Conservation (phyloP, 2,329 filamentous ascomycete species). For the Scedosporium apiospermum region DNA sequence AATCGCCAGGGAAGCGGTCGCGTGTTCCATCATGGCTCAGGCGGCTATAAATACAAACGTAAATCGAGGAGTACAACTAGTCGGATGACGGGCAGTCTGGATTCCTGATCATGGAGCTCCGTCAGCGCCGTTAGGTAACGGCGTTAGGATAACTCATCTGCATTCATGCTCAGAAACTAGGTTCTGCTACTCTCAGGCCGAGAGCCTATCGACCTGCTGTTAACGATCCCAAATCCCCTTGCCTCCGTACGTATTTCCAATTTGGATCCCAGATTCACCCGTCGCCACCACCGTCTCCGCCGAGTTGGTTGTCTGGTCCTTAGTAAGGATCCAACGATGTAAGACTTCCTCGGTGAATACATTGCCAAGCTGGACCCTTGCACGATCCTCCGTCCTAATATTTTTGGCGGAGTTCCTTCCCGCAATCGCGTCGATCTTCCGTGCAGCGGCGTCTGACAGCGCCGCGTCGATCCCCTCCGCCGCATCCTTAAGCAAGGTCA, state of each 20-base stretch:
- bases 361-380: neutral
- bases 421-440: neutral
- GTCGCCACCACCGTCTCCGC: neutral
- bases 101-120: too few relatives aligned
- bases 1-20: too few relatives aligned
- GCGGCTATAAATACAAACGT: too few relatives aligned
- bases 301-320: neutral
- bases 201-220: too few relatives aligned
- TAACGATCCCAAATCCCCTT: neutral
- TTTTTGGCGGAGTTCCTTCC: neutral
- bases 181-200: too few relatives aligned
- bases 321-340: neutral
- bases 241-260: neutral
- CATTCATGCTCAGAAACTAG: too few relatives aligned
- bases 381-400: neutral
- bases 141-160: too few relatives aligned
- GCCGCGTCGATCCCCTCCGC: neutral
- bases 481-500: neutral
- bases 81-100: too few relatives aligned
- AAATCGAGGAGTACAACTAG: too few relatives aligned
- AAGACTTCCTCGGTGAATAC: neutral
- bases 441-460: neutral
- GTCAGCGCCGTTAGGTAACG: too few relatives aligned
- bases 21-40: too few relatives aligned
- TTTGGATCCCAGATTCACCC: neutral